phyloP scores from a whole-genome alignment of 768 basidiomycete species.

The Solioccasus polychromus region DNA sequence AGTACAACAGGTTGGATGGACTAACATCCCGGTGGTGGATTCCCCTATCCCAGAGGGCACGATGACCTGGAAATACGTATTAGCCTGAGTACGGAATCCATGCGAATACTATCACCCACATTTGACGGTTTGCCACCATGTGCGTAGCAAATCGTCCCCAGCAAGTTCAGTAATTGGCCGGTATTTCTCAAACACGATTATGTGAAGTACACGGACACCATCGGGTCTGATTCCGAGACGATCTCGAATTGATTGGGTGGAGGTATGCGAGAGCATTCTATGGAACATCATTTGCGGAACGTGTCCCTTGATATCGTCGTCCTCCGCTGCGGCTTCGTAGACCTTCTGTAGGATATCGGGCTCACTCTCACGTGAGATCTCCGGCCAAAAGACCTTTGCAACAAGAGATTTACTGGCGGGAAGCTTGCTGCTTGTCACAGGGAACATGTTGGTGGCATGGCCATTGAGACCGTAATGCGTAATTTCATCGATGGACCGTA shows the following conservation, averaged over 20 bases:
- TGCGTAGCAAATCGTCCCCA: background rate
- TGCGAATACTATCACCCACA: background rate
- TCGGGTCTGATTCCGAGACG: background rate
- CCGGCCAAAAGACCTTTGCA: background rate
- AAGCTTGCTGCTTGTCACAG: background rate
- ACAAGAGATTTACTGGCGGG: background rate
- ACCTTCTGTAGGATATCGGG: constrained; percentile 3
- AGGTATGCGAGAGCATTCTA: background rate
- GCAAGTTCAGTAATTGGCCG: background rate
- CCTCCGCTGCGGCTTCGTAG: background rate
- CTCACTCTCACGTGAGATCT: constrained; percentile 3
- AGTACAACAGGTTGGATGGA: constrained; percentile 1
- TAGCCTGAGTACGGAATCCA: background rate
- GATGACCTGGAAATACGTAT: background rate
- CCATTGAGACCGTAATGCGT: constrained; percentile 6
- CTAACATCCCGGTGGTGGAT: background rate
- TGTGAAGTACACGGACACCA: background rate
- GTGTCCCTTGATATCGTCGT: background rate
- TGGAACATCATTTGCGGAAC: background rate
- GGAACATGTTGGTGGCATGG: constrained; percentile 9
- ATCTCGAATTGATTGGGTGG: background rate
- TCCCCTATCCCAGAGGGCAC: background rate
- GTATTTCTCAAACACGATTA: background rate
- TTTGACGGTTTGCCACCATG: background rate
- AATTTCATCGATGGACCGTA: background rate